Conservation (phyloP, 805 yeast genomes). For the Candida xiaguanensis region DNA sequence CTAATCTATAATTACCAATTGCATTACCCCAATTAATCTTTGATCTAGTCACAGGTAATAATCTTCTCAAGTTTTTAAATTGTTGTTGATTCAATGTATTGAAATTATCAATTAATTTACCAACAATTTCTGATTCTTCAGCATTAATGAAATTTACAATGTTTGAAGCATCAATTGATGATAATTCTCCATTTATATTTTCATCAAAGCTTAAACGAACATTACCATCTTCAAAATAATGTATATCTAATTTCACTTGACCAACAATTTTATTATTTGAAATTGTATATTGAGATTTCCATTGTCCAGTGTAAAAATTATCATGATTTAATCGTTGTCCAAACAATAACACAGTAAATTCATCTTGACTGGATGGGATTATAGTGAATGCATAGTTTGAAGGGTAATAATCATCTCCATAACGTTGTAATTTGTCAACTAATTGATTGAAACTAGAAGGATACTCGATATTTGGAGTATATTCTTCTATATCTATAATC, state of each 20-base stretch:
- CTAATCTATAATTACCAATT: slow-evolving; percentile 83
- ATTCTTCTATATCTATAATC: slow-evolving; percentile 52
- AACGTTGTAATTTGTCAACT: slow-evolving; percentile 37
- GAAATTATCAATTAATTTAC: slow-evolving; percentile 58
- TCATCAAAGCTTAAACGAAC: slow-evolving; percentile 62
- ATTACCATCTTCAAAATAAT: slow-evolving; percentile 95
- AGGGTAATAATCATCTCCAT: slow-evolving; percentile 67
- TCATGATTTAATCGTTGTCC: slow-evolving; percentile 70
- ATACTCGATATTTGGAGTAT: slow-evolving; percentile 18
- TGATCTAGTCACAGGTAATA: slow-evolving; percentile 86
- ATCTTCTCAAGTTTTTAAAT: slow-evolving; percentile 84
- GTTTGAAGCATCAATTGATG: slow-evolving; percentile 21
- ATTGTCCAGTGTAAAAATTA: slow-evolving; percentile 86
- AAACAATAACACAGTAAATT: slow-evolving; percentile 52
- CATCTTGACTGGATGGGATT: slow-evolving; percentile 27
- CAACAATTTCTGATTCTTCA: slow-evolving; percentile 59
- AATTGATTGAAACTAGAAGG: slow-evolving; percentile 28
- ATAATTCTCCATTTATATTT: slow-evolving; percentile 18
- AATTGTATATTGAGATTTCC: slow-evolving; percentile 64
- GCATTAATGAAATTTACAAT: slow-evolving; percentile 47
- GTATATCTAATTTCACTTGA: slow-evolving; percentile 64
- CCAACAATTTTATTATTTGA: slow-evolving; percentile 46
- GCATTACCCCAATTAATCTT: slow-evolving; percentile 95
- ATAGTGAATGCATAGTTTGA: slow-evolving; percentile 45
- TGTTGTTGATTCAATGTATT: slow-evolving; percentile 69